Evolutionary conservation across 805 yeast genomes (phyloP).

Genomic region (Saccharomyces paradoxus): DNA sequence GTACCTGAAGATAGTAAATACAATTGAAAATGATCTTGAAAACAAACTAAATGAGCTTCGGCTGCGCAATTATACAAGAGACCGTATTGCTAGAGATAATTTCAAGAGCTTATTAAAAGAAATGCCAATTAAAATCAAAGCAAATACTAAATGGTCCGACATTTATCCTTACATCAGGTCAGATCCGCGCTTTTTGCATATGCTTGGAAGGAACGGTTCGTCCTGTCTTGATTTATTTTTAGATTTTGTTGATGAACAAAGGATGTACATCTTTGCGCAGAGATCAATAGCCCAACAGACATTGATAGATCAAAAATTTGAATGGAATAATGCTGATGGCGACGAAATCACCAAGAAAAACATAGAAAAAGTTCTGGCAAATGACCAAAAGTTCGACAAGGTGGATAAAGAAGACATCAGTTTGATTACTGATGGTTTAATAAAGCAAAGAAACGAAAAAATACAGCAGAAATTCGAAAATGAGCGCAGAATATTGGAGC

Average conservation of each 20-base stretch:
- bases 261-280: constrained; percentile 46
- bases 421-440: constrained; percentile 24
- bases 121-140: constrained; percentile 28
- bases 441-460: constrained; percentile 20
- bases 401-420: constrained; percentile 26
- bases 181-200: constrained; percentile 47
- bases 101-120: constrained; percentile 41
- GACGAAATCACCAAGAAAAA: constrained; percentile 13
- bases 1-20: constrained; percentile 26
- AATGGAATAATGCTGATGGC: constrained; percentile 18
- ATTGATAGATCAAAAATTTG: constrained; percentile 32
- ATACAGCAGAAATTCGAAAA: constrained; percentile 15
- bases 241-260: constrained; percentile 61
- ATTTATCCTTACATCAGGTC: constrained; percentile 43
- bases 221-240: constrained; percentile 67
- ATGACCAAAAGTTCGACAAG: constrained; percentile 19
- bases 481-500: constrained; percentile 12
- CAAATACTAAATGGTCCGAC: constrained; percentile 54
- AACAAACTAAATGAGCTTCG: constrained; percentile 20
- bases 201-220: constrained; percentile 74
- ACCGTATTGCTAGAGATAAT: constrained; percentile 56
- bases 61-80: constrained; percentile 42
- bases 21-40: constrained; percentile 19
- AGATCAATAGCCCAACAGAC: constrained; percentile 51
- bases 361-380: constrained; percentile 12